phyloP scores from a whole-genome alignment of 257 asterid species.

The Forsythia viridissima region DNA sequence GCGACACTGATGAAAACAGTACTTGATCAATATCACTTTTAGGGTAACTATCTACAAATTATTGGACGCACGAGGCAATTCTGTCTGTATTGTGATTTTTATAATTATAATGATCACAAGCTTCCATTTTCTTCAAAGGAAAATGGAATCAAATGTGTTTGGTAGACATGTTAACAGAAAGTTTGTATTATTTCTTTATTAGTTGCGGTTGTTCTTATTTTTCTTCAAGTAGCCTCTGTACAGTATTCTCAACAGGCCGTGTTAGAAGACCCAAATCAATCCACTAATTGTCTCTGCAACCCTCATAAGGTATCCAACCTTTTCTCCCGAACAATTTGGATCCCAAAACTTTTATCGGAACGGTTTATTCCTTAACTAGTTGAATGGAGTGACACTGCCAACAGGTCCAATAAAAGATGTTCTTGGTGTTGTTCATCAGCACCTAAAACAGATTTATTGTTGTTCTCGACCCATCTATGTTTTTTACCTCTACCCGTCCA shows the following conservation, averaged over 20 bases:
- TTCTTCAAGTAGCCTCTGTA: neutral
- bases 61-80: neutral
- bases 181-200: neutral
- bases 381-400: neutral
- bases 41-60: neutral
- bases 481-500: neutral
- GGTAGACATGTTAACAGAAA: neutral
- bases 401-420: neutral
- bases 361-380: neutral
- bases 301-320: neutral
- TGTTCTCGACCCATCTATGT: neutral
- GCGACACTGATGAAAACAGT: too few species aligned
- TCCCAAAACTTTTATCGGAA: neutral
- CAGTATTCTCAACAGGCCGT: neutral
- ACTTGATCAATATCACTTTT: neutral
- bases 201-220: neutral
- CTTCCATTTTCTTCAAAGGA: neutral
- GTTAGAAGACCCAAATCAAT: neutral
- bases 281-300: neutral
- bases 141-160: neutral
- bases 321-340: neutral
- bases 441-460: neutral
- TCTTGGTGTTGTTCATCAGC: neutral
- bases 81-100: neutral
- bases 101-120: too few species aligned